These are phyloP conservation scores for Hordeum vulgare DNA, from an alignment of 176 grass and related monocot genomes.

Conservation along the genomic window MorexV3_pseudomolecules_assembly NC_058523.1:346152167-346152666, in stretches of 20 bases:
- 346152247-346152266: background rate
- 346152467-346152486: background rate
- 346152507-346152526: background rate
- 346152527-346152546: background rate
- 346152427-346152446: background rate
- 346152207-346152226: background rate
- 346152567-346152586: slow-evolving; percentile 11
- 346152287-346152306: slow-evolving; percentile 10
- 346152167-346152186: too few species aligned
- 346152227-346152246: background rate
- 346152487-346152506: background rate
- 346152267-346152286: background rate
- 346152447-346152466: background rate
- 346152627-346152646: slow-evolving; percentile 38
- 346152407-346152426: background rate
- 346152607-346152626: slow-evolving; percentile 45
- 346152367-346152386: background rate
- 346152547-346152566: background rate
- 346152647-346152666: slow-evolving; percentile 42
- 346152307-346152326: background rate
- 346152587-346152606: slow-evolving; percentile 39
- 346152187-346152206: background rate
- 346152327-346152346: background rate
- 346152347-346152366: background rate
- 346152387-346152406: background rate